Conservation (phyloP, 345 rosid genomes). For the Noccaea caerulescens region DNA sequence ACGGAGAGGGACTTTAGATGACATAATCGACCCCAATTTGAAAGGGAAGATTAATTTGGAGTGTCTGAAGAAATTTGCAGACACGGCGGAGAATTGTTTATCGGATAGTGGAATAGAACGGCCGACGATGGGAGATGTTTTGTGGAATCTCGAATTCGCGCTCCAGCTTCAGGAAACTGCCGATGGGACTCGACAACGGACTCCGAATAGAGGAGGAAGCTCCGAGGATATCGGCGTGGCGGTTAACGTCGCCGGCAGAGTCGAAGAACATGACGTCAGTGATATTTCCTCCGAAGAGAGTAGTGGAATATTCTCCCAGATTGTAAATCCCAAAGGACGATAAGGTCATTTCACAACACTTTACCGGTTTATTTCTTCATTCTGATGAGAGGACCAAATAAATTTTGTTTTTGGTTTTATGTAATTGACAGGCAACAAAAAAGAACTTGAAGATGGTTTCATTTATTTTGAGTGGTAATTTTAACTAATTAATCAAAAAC, state of each 20-base stretch:
- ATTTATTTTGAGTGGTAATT: slow-evolving; percentile 1
- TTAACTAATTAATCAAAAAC: slow-evolving; percentile 9
- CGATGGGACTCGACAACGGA: slow-evolving; percentile 29
- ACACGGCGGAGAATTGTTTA: slow-evolving; percentile 72
- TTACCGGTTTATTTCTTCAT: background rate
- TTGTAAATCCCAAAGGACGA: slow-evolving; percentile 67
- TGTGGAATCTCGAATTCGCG: slow-evolving; percentile 78
- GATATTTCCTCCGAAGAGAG: slow-evolving; percentile 43
- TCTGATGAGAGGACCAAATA: background rate
- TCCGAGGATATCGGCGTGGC: slow-evolving; percentile 34
- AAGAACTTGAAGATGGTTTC: slow-evolving; percentile 6
- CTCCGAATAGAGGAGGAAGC: slow-evolving; percentile 22
- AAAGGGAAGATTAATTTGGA: slow-evolving; percentile 56
- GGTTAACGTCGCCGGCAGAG: slow-evolving; percentile 33
- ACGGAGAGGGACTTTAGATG: slow-evolving; percentile 56
- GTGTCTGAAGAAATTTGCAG: slow-evolving; percentile 64
- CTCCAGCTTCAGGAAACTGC: slow-evolving; percentile 62
- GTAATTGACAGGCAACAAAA: slow-evolving; percentile 14
- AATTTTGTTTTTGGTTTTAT: background rate
- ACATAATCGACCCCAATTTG: slow-evolving; percentile 64
- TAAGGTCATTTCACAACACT: slow-evolving; percentile 34
- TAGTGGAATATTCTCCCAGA: slow-evolving; percentile 57
- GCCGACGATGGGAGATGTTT: slow-evolving; percentile 82
- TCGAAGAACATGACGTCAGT: slow-evolving; percentile 40
- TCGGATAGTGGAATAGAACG: slow-evolving; percentile 64